Percentiles rank a stretch among this genome's conserved stretches.
Conservation (phyloP, 1,139 yeast species). For the Nematodospora anomalae region DNA sequence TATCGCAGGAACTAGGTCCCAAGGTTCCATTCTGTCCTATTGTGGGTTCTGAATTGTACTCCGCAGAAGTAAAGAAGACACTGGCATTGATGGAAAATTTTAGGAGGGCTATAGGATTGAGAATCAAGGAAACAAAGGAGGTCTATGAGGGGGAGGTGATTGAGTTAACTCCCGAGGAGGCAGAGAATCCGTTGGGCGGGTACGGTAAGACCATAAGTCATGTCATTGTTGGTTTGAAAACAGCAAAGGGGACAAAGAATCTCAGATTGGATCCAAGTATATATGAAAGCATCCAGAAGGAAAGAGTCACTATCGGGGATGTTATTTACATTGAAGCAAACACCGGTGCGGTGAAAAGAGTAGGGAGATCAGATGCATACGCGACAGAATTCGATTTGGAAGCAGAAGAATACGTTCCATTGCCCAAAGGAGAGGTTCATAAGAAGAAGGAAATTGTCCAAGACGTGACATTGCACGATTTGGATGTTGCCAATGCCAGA, state of each 20-base stretch:
- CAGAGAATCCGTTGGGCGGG: slow-evolving; percentile 96
- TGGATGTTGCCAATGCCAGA: slow-evolving; percentile 93
- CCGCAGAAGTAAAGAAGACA: slow-evolving; percentile 98
- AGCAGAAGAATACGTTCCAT: slow-evolving; percentile 97
- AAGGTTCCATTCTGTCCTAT: slow-evolving; percentile 98
- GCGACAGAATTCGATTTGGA: slow-evolving; percentile 98
- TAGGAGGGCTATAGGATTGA: slow-evolving; percentile 91
- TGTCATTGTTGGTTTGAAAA: slow-evolving; percentile 90
- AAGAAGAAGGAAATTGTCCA: slow-evolving; percentile 97
- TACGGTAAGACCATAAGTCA: slow-evolving; percentile 96
- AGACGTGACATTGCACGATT: slow-evolving; percentile 93
- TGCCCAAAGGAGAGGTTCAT: slow-evolving; percentile 98
- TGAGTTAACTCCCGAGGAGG: slow-evolving; percentile 94
- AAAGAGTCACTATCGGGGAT: slow-evolving; percentile 91
- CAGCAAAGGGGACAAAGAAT: slow-evolving; percentile 94
- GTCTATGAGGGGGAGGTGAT: slow-evolving; percentile 98
- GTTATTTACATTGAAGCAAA: slow-evolving; percentile 96
- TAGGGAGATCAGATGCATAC: slow-evolving; percentile 96
- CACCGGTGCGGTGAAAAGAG: slow-evolving; percentile 96
- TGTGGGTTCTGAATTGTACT: slow-evolving; percentile 91
- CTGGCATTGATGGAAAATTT: slow-evolving; percentile 97
- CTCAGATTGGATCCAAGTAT: slow-evolving; percentile 92
- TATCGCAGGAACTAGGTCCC: slow-evolving; percentile 96
- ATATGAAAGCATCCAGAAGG: slow-evolving; percentile 94
- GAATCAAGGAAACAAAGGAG: slow-evolving; percentile 96